Base-by-base conservation (phyloP, 2,329 filamentous ascomycete genomes). In the Xylariomycetidae sp. region DNA sequence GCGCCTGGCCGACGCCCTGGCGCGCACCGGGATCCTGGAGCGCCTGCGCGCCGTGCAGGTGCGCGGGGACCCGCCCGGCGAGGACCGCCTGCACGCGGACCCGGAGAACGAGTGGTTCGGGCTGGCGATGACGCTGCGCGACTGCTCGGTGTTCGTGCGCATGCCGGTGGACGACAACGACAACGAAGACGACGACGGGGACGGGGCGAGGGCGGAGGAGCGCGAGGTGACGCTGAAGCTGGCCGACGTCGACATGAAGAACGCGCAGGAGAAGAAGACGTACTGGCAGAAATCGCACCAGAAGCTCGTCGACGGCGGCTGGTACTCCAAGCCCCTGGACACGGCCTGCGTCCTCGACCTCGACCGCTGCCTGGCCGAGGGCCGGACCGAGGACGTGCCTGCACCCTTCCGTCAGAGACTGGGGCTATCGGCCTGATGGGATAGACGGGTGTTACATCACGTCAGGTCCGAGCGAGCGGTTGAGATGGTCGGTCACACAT, bases 231-330 rank as follows among this genome's bases (percentile, higher is more conserved):
- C 74, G 35, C 68, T 76, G 26, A 75, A 81, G 34, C 68, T 92
- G 8, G 83, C 81, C 2, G 85, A 92, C 52, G 68, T 90, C 26
- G 85, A 92, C 58, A 71, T 83, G 49, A 92, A 92, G 63, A 80
- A 79, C 36, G 69, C 73, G 7, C 61, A 62, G 1, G 71, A 71
- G 33, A 89, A 90, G 56, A 65, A 78, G 35, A 65, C 66, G 27
- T 81, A 84, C 50, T 92, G 85, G 85, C 68, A 68, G 39, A 60
- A 64, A 12, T 69, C 73, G 27, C 85, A 92, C 58, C 58, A 59
- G 32, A 63, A 68, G 16, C 61, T 90, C 36, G 73, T 84, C 29
- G 61, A 74, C 2, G 76, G 71, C 10, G 83, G 82, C 12, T 90
- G 80, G 69, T 90, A 92, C 44, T 38, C 25, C 6, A 43, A 38